phyloP scores from a whole-genome alignment of 306 rosid species.

The Cucurbita maxima region DNA sequence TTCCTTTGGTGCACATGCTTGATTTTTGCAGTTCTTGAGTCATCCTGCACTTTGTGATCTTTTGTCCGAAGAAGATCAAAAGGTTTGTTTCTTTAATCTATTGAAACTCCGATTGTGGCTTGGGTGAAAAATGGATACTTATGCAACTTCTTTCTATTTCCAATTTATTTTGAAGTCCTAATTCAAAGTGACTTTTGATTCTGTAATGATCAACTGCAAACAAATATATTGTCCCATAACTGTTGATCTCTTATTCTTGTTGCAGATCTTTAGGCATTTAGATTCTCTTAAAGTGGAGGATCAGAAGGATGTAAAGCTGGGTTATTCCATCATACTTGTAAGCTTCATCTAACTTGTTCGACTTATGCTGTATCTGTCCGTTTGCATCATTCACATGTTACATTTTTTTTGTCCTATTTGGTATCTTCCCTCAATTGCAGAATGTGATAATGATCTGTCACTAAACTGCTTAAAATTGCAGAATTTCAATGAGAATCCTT shows the following conservation, averaged over 20 bases:
- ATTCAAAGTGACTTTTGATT: neutral
- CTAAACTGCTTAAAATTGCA: constrained; percentile 17
- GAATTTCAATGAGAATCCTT: constrained; percentile 45
- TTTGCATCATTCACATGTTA: neutral
- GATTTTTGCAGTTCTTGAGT: constrained; percentile 58
- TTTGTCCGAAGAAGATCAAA: constrained; percentile 45
- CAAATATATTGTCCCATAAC: neutral
- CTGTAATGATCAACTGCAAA: neutral
- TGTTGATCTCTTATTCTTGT: constrained; percentile 8
- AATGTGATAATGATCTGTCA: neutral
- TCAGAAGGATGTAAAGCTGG: constrained; percentile 43
- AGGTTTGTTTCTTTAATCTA: constrained; percentile 24
- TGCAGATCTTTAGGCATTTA: constrained; percentile 47
- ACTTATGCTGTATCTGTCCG: neutral
- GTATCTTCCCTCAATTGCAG: neutral
- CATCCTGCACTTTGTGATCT: constrained; percentile 71
- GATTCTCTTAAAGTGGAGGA: constrained; percentile 47
- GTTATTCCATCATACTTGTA: constrained; percentile 50
- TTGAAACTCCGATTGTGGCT: neutral
- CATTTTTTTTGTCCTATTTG: neutral
- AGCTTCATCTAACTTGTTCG: constrained; percentile 21
- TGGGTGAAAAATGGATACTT: neutral
- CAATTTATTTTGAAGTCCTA: neutral
- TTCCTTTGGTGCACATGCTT: neutral
- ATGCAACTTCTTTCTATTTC: neutral